These are phyloP conservation scores for Leccinellum luteum DNA, from an alignment of 768 basidiomycete species.

Conservation along the genomic window DNA sequence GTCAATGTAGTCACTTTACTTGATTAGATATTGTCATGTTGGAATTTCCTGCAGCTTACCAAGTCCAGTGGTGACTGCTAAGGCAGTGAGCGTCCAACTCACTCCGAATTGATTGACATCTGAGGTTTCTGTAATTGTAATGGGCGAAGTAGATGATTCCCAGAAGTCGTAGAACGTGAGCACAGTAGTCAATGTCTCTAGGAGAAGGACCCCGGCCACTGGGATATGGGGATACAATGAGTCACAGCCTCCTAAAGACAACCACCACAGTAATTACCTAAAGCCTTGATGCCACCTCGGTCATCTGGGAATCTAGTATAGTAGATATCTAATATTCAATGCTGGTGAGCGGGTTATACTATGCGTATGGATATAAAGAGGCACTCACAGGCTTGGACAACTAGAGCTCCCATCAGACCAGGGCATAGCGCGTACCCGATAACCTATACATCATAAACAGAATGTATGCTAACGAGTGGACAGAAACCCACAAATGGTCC, in stretches of 20 bases:
- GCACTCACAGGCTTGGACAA: neutral
- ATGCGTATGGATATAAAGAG: neutral
- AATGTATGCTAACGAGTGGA: neutral
- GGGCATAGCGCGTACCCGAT: neutral
- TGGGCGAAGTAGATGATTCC: neutral
- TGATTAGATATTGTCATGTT: neutral
- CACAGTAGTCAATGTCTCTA: conserved; percentile 16
- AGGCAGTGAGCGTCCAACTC: neutral
- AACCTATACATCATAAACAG: neutral
- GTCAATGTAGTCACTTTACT: neutral
- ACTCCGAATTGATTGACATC: neutral
- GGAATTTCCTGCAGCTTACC: conserved; percentile 13
- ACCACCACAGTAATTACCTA: neutral
- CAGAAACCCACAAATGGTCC: neutral
- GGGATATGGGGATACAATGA: conserved; percentile 7
- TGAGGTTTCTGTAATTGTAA: neutral
- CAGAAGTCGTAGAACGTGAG: conserved; percentile 15
- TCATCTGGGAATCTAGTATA: neutral
- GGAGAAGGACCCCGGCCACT: conserved; percentile 13
- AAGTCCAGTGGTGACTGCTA: conserved; percentile 11
- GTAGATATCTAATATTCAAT: neutral
- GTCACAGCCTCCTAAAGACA: neutral
- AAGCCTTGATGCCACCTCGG: neutral
- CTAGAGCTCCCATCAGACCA: neutral
- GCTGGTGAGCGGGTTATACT: neutral